Evolutionary conservation across 805 yeast species (phyloP), one percentile per base, ranked within the genome.

Genomic region (Candida insectalens): DNA sequence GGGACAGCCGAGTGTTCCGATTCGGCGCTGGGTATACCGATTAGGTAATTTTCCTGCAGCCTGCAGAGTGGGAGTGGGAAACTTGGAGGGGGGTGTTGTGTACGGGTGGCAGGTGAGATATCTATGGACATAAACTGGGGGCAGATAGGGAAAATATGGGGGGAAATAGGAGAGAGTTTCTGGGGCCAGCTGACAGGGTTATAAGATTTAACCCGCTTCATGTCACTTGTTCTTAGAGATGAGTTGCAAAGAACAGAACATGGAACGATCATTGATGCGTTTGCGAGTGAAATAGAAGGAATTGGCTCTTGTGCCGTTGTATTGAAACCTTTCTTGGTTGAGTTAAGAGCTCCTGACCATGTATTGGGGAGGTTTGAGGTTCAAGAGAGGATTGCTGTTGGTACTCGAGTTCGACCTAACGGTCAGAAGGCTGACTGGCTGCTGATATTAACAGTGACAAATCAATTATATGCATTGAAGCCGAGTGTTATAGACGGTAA

Each of bases 361-460:
- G 13, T 6, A n/a, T 5, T 7, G n/a, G n/a, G n/a, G 19, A 20
- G 14, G 9, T 37, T 39, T 18, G 25, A 25, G 5, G 19, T 36
- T 2, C 12, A 25, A 4, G 13, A 22, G 25, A 26, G 42, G 17
- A 40, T 49, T 4, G 25, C 48, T n/a, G 45, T 46, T 2, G 33
- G 42, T 2, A 42, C 41, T 22, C 43, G 46, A 19, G 27, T 51
- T 5, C 21, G 16, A 6, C 48, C 55, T 13, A n/a, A 19, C 4
- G 51, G 45, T 1, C 27, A 38, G 16, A 19, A 21, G 3, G 30
- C 15, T 2, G 43, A 41, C 9, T 53, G 58, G 58, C 7, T 53
- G 3, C 19, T 51, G 4, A 14, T 49, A 0, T 25, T 53, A 6
- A 49, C 53, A 4, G 56, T 50, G 15, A 4, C 29, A 7, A 44